phyloP scores from a whole-genome alignment of 345 rosid species.

The Viola odorata region DNA sequence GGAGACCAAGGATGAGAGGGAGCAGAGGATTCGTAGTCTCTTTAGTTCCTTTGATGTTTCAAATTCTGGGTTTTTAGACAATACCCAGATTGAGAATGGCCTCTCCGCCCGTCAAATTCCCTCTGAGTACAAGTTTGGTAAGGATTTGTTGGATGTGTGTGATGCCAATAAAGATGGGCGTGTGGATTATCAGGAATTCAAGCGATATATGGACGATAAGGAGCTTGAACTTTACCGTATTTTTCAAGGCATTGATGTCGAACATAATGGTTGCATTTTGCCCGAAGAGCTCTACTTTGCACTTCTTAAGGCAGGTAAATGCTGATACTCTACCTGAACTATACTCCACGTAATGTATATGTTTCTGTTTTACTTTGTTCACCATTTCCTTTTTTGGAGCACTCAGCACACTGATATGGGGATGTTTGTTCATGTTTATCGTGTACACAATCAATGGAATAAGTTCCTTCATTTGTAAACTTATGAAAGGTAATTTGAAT shows the following conservation, averaged over 20 bases:
- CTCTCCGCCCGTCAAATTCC: conserved; percentile 71
- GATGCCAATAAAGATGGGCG: conserved; percentile 82
- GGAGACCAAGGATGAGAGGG: conserved; percentile 86
- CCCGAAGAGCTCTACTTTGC: conserved; percentile 80
- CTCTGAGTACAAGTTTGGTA: conserved; percentile 68
- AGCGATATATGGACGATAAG: conserved; percentile 82
- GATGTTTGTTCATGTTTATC: no score
- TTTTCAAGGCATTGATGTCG: conserved; percentile 69
- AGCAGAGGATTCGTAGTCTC: conserved; percentile 51
- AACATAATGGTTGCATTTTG: conserved; percentile 78
- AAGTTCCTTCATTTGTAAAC: no score
- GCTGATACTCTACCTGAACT: not conserved
- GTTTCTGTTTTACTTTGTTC: no score
- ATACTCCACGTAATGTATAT: no score
- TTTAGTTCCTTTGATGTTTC: conserved; percentile 66
- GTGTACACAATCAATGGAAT: no score
- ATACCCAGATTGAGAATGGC: conserved; percentile 75
- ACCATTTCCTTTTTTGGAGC: no score
- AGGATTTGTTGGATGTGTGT: conserved; percentile 66
- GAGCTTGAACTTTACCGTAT: conserved; percentile 67
- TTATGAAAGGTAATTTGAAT: no score
- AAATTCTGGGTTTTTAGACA: conserved; percentile 61
- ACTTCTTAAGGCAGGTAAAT: conserved; percentile 65
- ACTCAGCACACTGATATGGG: no score
- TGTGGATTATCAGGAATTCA: conserved; percentile 79